Evolutionary conservation across 2,329 filamentous ascomycete genomes (phyloP), one percentile per base, ranked within the genome.

Genomic region (Keithomyces neogunnii): DNA sequence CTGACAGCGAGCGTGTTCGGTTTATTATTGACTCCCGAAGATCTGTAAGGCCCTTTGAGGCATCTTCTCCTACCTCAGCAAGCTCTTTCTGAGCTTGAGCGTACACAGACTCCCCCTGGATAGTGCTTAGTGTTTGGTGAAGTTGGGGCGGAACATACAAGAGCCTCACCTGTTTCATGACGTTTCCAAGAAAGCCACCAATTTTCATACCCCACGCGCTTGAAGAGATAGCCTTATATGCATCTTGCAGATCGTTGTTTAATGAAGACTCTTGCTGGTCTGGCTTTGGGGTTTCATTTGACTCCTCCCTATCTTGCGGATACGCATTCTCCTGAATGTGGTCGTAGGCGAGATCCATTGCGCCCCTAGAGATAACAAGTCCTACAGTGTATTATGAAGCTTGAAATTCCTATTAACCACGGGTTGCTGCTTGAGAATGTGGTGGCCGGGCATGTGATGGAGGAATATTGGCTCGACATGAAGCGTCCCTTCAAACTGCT

Each of bases 331-430:
- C 89, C 66, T 89, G 85, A 62, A 97, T 95, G 69, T 96, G 90
- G 65, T 99, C 93, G 78, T 97, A 99, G 44, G 91, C 91, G 64
- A 95, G 78, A 80, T 99, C 93, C 93, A 99, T 97, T 57, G 57
- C 62, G 49, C 39, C 36, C 10, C 28, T 3, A 13, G 13, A n/a
- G 11, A 3, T 33, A 8, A 4, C 8, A 7, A 44, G 9, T 44
- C 6, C 30, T 19, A 11, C 8, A 44, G 11, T 11, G 9, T 13
- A 30, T 9, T 9, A 4, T 29, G 19, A 3, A 4, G 30, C 8
- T 11, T 30, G 26, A 11, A 8, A 44, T 26, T 26, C 30, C 8
- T 44, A 8, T 10, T 8, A n/a, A 7, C 26, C 28, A 29, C n/a
- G 39, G 39, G 8, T 42, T 42, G 19, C 9, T 10, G 28, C 26